Evolutionary conservation across 768 basidiomycete genomes (phyloP), one percentile per base, ranked within the genome.

Genomic region (Amanita brunnescens): DNA sequence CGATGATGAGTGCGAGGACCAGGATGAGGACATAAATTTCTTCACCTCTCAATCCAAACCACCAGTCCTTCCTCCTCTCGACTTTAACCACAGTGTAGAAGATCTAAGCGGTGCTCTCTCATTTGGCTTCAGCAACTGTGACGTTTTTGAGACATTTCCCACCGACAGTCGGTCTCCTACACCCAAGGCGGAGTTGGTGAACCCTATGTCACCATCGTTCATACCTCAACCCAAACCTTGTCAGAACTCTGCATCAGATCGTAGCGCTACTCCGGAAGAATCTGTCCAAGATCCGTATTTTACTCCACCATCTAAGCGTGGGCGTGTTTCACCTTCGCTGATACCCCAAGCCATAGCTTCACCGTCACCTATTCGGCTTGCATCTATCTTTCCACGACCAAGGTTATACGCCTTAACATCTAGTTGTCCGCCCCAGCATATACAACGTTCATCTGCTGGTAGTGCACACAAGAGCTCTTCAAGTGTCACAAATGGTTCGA

Each of bases 281-380:
- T 18, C 6, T 38, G 57, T 63, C 18, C 55, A 61, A 20, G 70
- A 54, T 59, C 58, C 67, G 5, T 76, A 73, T 57, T 62, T 69
- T 16, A 80, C 79, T 0, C 77, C 80, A 38, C 77, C 80, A 3
- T 68, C 66, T 20, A 82, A 78, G 64, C 79, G 78, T 51, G 72
- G 69, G 5, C 71, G 71, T 14, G 58, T 62, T 4, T 59, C 67
- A 32, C 70, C 77, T 6, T 79, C 84, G 5, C 80, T 80, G 58
- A 83, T 85, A 43, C 82, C 83, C 39, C 84, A 84, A 52, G 72
- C 76, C 6, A 65, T 74, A 35, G 62, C 70, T 16, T 72, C 77
- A 1, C 74, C 77, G 16, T 71, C 73, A 5, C 74, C 74, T 2
- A 63, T 64, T 34, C 68, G 66, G 37, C 58, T 55, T 23, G 54